Evolutionary conservation across 352 stramenopile genomes (phyloP).

Genomic region (Phytophthora litchii): DNA sequence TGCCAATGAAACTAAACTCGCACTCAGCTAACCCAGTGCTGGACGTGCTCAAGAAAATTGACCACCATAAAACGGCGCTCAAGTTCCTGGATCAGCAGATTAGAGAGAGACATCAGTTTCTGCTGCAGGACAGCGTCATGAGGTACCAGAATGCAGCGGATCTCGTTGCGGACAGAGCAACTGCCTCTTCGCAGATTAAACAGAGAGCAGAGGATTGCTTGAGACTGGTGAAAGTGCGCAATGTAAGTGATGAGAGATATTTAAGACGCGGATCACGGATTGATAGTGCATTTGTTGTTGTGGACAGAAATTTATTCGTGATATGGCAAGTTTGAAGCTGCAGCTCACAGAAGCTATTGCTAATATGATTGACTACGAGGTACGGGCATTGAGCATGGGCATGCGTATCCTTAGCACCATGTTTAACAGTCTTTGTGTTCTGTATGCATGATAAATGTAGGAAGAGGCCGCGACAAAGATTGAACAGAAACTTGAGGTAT

Average conservation of each 20-base stretch:
- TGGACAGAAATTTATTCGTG: constrained; percentile 66
- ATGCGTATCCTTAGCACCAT: constrained; percentile 1
- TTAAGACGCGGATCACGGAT: background rate
- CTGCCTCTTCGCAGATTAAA: constrained; percentile 49
- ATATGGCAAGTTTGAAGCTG: constrained; percentile 57
- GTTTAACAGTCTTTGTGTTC: background rate
- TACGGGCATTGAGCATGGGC: constrained; percentile 16
- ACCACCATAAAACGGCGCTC: constrained; percentile 73
- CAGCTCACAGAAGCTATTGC: constrained; percentile 56
- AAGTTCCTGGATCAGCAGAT: constrained; percentile 69
- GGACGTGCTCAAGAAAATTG: constrained; percentile 82
- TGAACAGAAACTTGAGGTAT: constrained; percentile 75
- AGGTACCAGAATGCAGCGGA: constrained; percentile 62
- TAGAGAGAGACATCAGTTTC: constrained; percentile 56
- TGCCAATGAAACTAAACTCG: constrained; percentile 81
- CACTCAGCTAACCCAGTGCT: constrained; percentile 78
- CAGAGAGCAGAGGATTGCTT: constrained; percentile 68
- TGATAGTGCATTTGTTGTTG: constrained; percentile 12
- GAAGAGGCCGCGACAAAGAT: constrained; percentile 63
- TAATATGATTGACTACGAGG: constrained; percentile 70
- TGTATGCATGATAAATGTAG: constrained; percentile 31
- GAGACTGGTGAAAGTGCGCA: constrained; percentile 75
- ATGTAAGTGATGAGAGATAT: constrained; percentile 52
- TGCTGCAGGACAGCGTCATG: constrained; percentile 52
- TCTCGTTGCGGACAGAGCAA: constrained; percentile 58